These are phyloP conservation scores for Patellifolia procumbens DNA, from an alignment of 179 eudicot genomes.

Conservation along the genomic window DNA sequence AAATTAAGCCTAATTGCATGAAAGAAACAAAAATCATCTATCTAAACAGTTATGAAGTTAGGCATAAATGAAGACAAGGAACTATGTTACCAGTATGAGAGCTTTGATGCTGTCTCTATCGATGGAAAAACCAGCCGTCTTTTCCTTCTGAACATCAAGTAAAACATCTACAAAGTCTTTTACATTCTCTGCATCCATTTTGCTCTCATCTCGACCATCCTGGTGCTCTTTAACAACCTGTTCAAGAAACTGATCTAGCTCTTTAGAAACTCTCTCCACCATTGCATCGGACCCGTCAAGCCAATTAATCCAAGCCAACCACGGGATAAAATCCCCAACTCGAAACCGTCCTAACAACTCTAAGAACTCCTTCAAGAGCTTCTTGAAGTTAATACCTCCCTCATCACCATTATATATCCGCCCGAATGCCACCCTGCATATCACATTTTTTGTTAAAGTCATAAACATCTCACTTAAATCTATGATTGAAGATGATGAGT, in stretches of 20 bases:
- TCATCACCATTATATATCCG: slow-evolving; percentile 32
- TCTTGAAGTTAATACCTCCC: background rate
- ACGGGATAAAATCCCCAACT: slow-evolving; percentile 34
- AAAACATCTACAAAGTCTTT: slow-evolving; percentile 42
- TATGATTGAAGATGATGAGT: background rate
- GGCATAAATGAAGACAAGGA: no score
- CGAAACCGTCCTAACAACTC: slow-evolving; percentile 27
- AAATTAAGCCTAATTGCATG: background rate
- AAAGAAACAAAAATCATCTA: background rate
- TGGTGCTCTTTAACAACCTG: slow-evolving; percentile 19
- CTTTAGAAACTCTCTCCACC: slow-evolving; percentile 14
- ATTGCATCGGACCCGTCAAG: slow-evolving; percentile 14
- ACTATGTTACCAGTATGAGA: slow-evolving; percentile 40
- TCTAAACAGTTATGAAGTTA: no score
- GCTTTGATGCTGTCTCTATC: slow-evolving; percentile 42
- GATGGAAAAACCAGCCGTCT: slow-evolving; percentile 18
- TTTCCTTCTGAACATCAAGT: slow-evolving; percentile 36
- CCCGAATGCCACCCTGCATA: slow-evolving; percentile 49
- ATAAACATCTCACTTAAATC: slow-evolving; percentile 23
- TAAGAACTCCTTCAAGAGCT: slow-evolving; percentile 16
- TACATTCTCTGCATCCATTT: background rate
- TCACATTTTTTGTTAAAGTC: slow-evolving; percentile 22
- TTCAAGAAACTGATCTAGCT: slow-evolving; percentile 26
- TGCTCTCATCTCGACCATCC: background rate
- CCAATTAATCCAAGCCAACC: slow-evolving; percentile 28